Conservation (phyloP, 352 stramenopile species). For the Lagenidium giganteum region DNA sequence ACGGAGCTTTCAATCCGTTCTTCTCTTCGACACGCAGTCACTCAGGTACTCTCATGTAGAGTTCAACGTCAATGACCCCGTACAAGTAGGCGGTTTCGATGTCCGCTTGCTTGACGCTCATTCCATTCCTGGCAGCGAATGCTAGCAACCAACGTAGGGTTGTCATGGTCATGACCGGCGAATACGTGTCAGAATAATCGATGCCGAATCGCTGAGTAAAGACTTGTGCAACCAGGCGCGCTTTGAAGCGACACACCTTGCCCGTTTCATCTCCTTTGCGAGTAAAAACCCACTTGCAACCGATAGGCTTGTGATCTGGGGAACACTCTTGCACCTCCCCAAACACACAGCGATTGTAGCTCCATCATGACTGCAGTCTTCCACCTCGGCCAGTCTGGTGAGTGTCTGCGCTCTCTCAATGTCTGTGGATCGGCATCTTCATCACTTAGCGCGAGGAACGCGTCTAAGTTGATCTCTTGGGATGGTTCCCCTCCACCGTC, state of each 20-base stretch:
- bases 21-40: constrained; percentile 15
- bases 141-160: constrained; percentile 15
- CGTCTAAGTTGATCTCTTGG: constrained; percentile 5
- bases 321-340: constrained; percentile 9
- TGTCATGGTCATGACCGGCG: constrained; percentile 17
- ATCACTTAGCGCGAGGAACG: constrained; percentile 3
- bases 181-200: constrained; percentile 18
- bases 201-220: constrained; percentile 13
- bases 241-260: constrained; percentile 7
- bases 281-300: constrained; percentile 9
- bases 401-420: constrained; percentile 1
- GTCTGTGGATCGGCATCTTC: constrained; percentile 10
- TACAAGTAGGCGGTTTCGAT: constrained; percentile 16
- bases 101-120: constrained; percentile 13
- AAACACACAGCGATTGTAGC: too few species aligned
- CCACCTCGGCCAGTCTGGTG: constrained; percentile 6
- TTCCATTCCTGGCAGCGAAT: constrained; percentile 9
- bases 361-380: constrained; percentile 1
- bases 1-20: constrained; percentile 4
- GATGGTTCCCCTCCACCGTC: too few species aligned
- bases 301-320: constrained; percentile 7
- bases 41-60: constrained; percentile 14
- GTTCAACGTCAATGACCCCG: constrained; percentile 13
- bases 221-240: constrained; percentile 10
- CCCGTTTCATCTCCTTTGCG: constrained; percentile 6